Conservation (phyloP, 2,329 filamentous ascomycete genomes). For the Fusarium luffae region DNA sequence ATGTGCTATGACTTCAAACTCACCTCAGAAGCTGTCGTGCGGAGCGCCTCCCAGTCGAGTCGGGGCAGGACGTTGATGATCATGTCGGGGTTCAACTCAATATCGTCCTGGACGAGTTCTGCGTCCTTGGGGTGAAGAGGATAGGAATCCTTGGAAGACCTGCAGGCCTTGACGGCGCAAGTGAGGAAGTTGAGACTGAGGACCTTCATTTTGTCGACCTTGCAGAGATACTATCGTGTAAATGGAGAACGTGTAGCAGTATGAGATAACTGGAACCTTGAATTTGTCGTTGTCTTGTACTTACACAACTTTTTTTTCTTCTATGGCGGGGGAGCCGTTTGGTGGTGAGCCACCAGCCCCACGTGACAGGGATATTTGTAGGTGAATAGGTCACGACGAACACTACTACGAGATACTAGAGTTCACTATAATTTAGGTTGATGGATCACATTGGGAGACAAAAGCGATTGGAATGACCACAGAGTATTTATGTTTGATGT, state of each 20-base stretch:
- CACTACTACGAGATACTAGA: background rate
- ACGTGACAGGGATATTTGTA: conserved; percentile 47
- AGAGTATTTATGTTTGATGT: background rate
- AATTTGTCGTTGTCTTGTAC: conserved; percentile 27
- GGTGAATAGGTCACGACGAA: conserved; percentile 1
- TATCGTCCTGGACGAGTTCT: conserved; percentile 87
- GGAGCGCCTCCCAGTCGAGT: conserved; percentile 87
- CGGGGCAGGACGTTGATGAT: conserved; percentile 86
- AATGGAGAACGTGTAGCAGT: background rate
- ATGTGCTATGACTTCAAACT: conserved; percentile 34
- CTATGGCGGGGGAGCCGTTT: conserved; percentile 32
- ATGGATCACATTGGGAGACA: background rate
- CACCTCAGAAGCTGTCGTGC: conserved; percentile 81
- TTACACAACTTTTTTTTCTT: conserved; percentile 50
- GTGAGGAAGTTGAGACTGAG: conserved; percentile 96
- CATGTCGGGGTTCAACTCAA: conserved; percentile 83
- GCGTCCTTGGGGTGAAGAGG: conserved; percentile 93
- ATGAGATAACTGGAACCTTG: background rate
- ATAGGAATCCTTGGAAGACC: conserved; percentile 80
- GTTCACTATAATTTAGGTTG: background rate
- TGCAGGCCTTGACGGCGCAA: conserved; percentile 96
- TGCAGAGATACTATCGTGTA: background rate
- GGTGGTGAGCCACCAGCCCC: conserved; percentile 33
- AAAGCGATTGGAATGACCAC: background rate
- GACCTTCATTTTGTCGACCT: conserved; percentile 77